Base-by-base conservation (phyloP, 305 asterid species). In the Solanum hybrid region DNA sequence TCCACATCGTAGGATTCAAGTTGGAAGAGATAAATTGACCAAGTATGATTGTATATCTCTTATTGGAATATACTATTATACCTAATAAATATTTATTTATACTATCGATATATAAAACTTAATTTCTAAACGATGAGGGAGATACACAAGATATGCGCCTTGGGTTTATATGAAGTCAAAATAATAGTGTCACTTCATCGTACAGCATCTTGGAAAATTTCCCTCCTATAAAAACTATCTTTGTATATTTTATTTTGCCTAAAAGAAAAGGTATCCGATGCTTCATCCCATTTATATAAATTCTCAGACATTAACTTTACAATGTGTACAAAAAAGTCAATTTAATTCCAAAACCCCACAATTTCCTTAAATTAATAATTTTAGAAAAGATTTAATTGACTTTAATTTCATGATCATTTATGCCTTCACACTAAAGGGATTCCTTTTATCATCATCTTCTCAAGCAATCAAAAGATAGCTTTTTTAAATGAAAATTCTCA, bases 301-400 rank as follows among this genome's bases (percentile, higher is more conserved):
- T 88, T 65, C 57, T 61, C 22, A 61, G 73, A 61, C 73, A 14
- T 15, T 32, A 13, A 72, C 41, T 87, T 79, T 51, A 87, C 81
- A 76, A n/a, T 76, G 73, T 89, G 57, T 37, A 88, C 88, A 89
- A 72, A 84, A 87, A 22, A 33, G 90, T 85, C 92, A 89, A 80
- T 80, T 85, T 68, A 80, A 75, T 39, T 27, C 88, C 88, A 32
- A 70, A 61, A n/a, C 91, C 90, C 91, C 84, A 90, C 90, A 57
- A 41, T 51, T 87, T 91, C 27, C 37, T 87, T 61, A 20, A 10
- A 10, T 36, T 31, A 76, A 73, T n/a, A 90, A 90, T 76, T 51
- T 89, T 87, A 34, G 22, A 76, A 72, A 73, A 61, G 51, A 33
- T 39, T 41, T 29, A 15, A 32, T 61, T 6, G 75, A 78, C 27